Evolutionary conservation across 352 stramenopile genomes (phyloP).

Genomic region (Achlya hypogyna): DNA sequence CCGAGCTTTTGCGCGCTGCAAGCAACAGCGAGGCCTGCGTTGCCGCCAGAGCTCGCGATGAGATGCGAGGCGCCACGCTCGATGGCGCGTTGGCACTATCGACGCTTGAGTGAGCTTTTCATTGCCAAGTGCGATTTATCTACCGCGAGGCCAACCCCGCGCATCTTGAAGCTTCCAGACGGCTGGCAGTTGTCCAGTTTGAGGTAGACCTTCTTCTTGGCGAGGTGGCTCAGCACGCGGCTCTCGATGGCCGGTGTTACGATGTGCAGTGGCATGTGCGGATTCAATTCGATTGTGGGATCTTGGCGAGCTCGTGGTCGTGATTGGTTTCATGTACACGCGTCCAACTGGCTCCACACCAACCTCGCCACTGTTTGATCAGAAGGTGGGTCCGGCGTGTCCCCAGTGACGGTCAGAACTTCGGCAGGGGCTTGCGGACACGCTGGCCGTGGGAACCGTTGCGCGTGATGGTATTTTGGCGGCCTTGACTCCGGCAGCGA

Average conservation of each 20-base stretch:
- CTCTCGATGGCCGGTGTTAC: constrained; percentile 52
- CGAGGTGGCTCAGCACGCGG: constrained; percentile 29
- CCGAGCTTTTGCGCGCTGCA: constrained; percentile 37
- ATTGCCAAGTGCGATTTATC: constrained; percentile 17
- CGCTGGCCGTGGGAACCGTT: too few relatives aligned
- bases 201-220: constrained; percentile 42
- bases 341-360: too few relatives aligned
- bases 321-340: too few relatives aligned
- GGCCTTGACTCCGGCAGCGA: too few relatives aligned
- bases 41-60: constrained; percentile 58
- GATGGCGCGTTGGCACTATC: constrained; percentile 11
- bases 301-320: too few relatives aligned
- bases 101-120: constrained; percentile 6
- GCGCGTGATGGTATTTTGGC: too few relatives aligned
- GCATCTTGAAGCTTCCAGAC: constrained; percentile 76
- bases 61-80: constrained; percentile 29
- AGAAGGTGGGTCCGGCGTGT: too few relatives aligned
- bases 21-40: constrained; percentile 64
- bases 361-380: too few relatives aligned
- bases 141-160: constrained; percentile 49
- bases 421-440: too few relatives aligned
- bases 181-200: constrained; percentile 74
- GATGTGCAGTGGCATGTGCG: constrained; percentile 14
- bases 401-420: too few relatives aligned
- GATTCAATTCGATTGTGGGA: too few relatives aligned